Percentiles rank a stretch among this genome's conserved stretches.
Conservation (phyloP, 2,329 filamentous ascomycete genomes). For the Pseudocercospora fuligena region DNA sequence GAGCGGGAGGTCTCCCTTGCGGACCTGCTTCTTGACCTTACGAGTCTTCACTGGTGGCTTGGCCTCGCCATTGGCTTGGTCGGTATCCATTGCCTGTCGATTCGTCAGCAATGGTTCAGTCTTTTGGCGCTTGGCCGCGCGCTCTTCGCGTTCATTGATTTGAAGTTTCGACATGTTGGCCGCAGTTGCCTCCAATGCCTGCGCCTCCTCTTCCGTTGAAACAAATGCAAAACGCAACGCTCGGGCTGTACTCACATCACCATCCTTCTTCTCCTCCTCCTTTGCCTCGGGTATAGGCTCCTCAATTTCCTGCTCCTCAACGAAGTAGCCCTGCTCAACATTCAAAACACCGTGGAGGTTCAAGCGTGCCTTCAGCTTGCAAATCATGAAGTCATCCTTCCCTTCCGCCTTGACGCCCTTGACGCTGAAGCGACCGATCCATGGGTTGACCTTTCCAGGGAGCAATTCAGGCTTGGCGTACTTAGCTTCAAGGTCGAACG, state of each 20-base stretch:
- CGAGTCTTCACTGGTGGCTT: conserved; percentile 70
- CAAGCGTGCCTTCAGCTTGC: conserved; percentile 96
- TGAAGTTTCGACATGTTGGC: conserved; percentile 20
- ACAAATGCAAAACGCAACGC: conserved; percentile 30
- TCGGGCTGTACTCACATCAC: conserved; percentile 66
- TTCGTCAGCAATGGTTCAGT: conserved; percentile 38
- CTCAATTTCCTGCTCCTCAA: conserved; percentile 97
- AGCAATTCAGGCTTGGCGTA: conserved; percentile 87
- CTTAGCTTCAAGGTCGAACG: conserved; percentile 93
- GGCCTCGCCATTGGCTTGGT: conserved; percentile 61
- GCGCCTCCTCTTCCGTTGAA: conserved; percentile 30
- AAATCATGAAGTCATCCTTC: conserved; percentile 99
- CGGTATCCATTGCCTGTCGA: conserved; percentile 81
- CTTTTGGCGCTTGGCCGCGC: conserved; percentile 35
- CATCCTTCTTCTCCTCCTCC: conserved; percentile 61
- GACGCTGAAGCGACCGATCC: conserved; percentile 97
- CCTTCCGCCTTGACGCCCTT: conserved; percentile 94
- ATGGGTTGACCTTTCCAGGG: conserved; percentile 87
- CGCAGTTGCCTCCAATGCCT: conserved; percentile 22
- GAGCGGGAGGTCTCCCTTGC: conserved; percentile 93
- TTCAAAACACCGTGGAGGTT: conserved; percentile 97
- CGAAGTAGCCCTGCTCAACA: conserved; percentile 95
- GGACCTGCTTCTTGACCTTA: conserved; percentile 99
- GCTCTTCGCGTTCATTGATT: conserved; percentile 24
- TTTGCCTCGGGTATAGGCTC: conserved; percentile 81